These are phyloP conservation scores for Arachis monticola DNA, from an alignment of 331 rosid genomes.

Conservation along the genomic window DNA sequence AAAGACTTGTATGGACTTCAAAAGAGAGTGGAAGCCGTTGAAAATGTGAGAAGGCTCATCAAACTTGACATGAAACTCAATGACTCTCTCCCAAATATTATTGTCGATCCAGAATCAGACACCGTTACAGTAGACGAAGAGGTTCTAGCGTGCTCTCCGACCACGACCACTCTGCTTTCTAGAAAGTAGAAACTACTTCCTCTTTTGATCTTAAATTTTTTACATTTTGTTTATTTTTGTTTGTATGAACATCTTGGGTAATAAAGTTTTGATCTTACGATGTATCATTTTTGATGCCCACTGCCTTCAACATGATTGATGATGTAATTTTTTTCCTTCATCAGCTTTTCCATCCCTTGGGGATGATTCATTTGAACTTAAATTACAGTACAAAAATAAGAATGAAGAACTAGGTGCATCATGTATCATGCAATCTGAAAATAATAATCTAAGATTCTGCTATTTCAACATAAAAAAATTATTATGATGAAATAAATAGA, in stretches of 20 bases:
- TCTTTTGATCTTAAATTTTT: constrained; percentile 53
- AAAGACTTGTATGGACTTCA: constrained; percentile 64
- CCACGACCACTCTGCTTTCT: constrained; percentile 74
- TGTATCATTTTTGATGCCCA: not conserved
- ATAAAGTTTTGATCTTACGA: not conserved
- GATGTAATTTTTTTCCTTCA: not conserved
- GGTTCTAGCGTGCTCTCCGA: constrained; percentile 72
- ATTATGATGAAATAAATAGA: too few relatives aligned
- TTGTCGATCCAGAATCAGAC: constrained; percentile 87
- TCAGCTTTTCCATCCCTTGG: not conserved
- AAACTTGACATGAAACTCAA: constrained; percentile 93
- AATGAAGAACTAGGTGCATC: not conserved
- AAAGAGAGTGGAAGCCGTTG: constrained; percentile 75
- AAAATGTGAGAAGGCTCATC: constrained; percentile 66
- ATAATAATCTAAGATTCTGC: too few relatives aligned
- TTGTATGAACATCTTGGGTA: not conserved
- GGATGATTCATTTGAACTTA: not conserved
- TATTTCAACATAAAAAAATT: too few relatives aligned
- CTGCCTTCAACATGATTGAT: not conserved
- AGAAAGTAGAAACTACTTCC: constrained; percentile 63
- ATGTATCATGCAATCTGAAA: too few relatives aligned
- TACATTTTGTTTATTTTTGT: not conserved
- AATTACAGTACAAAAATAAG: too few relatives aligned
- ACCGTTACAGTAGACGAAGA: constrained; percentile 73
- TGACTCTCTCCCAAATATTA: constrained; percentile 74